Evolutionary conservation across 2,329 filamentous ascomycete species (phyloP), one percentile per base, ranked within the genome.

Genomic region (Colletotrichum costaricense): DNA sequence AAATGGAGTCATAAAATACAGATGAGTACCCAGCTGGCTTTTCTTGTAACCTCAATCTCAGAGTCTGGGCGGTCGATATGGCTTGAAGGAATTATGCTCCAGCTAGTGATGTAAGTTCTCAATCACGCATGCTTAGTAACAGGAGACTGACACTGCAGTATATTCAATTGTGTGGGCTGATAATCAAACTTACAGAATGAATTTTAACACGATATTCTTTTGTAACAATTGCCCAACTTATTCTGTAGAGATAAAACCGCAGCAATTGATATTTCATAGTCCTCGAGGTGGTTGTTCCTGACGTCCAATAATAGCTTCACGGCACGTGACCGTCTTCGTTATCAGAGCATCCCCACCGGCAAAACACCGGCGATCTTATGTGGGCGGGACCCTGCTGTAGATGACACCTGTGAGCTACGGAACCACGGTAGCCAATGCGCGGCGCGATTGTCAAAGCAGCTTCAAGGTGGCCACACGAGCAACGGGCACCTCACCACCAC

Each of bases 391-490:
- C 58, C 38, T 35, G 16, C 33, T 35, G 55, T 74, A 74, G 67
- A 75, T 75, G 72, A 74, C 74, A 75, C 74, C 72, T 75, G 74
- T 72, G 63, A 67, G 63, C 58, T 67, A 67, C 68, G 59, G 68
- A 63, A 46, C 63, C 33, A 57, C 62, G 26, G 42, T 28, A 66
- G 66, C 59, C 66, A 69, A 33, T 60, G 59, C 70, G 66, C 63
- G 14, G 24, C 33, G 68, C 42, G 66, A 24, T 2, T 3, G 22
- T 60, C 30, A 57, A 65, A 65, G 58, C 60, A 63, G 52, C 70
- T 62, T 46, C 42, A 35, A 38, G 59, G 67, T 49, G 35, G 55
- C 22, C 66, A 60, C 24, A 26, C 30, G 60, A 72, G n/a, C 57
- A 24, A 55, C 57, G 19, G 14, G 38, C 63, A 63, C 49, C 54